These are phyloP conservation scores for Zymoseptoria brevis DNA, from an alignment of 2,329 filamentous ascomycete species.

Conservation along the genomic window DNA sequence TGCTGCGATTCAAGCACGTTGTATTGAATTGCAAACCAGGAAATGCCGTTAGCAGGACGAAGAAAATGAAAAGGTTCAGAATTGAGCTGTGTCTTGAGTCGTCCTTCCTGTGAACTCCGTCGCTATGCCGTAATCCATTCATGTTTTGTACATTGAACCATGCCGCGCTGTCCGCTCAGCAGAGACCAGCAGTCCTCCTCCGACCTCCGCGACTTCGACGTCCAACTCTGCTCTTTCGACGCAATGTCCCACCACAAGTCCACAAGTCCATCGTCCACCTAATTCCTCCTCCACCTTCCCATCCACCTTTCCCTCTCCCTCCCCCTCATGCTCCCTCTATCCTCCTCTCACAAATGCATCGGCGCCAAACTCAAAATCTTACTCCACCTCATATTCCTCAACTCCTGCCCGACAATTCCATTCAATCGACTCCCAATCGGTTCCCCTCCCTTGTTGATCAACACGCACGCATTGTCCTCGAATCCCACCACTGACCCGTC, in stretches of 20 bases:
- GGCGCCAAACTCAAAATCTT: slow-evolving; percentile 96
- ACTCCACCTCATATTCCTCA: slow-evolving; percentile 91
- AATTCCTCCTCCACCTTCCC: background rate
- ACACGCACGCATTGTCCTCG: slow-evolving; percentile 95
- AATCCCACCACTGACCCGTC: slow-evolving; percentile 90
- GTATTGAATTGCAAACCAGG: background rate
- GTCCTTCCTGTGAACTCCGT: slow-evolving; percentile 2
- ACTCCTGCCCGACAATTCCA: slow-evolving; percentile 78
- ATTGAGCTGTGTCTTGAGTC: background rate
- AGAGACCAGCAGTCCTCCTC: background rate
- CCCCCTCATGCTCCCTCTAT: background rate
- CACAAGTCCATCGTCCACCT: background rate
- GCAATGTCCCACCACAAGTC: background rate
- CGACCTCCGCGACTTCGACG: too few relatives aligned
- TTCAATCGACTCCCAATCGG: slow-evolving; percentile 89
- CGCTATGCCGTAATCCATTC: slow-evolving; percentile 5
- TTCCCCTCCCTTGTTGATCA: slow-evolving; percentile 95
- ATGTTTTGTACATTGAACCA: background rate
- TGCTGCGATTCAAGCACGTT: background rate
- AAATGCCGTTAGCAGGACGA: background rate
- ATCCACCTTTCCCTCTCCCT: background rate
- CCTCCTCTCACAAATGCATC: slow-evolving; percentile 54
- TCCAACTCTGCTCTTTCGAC: background rate
- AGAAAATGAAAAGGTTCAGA: background rate
- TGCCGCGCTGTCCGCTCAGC: too few relatives aligned